A percentile compares a stretch with the other conserved stretches of the same genome.
These are phyloP conservation scores for Cryptococcus sp. DNA, from an alignment of 1,284 basidiomycete species.

Conservation along the genomic window DNA sequence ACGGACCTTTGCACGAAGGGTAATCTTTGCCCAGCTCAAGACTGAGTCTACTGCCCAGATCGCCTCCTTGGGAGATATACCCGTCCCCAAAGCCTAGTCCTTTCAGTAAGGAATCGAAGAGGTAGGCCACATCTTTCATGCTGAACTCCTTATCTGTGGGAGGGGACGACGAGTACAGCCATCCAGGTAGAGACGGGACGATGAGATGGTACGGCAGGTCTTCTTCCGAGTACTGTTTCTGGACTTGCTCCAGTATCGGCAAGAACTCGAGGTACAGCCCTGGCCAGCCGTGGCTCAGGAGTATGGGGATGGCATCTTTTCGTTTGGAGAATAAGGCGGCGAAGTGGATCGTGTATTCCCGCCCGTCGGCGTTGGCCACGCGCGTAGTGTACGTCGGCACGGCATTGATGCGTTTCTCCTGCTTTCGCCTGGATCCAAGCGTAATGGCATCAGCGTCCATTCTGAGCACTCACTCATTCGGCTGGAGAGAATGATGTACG, in stretches of 20 bases:
- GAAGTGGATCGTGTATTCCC: slow-evolving; percentile 40
- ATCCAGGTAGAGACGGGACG: slow-evolving; percentile 43
- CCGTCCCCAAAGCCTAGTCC: slow-evolving; percentile 44
- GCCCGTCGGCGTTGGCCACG: slow-evolving; percentile 23
- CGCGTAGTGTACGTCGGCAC: slow-evolving; percentile 25
- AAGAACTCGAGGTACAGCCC: slow-evolving; percentile 41
- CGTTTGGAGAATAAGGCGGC: slow-evolving; percentile 33
- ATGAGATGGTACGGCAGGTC: slow-evolving; percentile 38
- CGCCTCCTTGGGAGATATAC: slow-evolving; percentile 49
- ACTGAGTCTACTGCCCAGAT: slow-evolving; percentile 39
- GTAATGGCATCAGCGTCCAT: slow-evolving; percentile 1
- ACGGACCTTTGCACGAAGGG: slow-evolving; percentile 34
- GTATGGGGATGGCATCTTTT: slow-evolving; percentile 42
- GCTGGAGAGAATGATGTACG: background rate
- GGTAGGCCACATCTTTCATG: slow-evolving; percentile 32
- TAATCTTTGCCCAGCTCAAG: slow-evolving; percentile 27
- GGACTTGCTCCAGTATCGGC: slow-evolving; percentile 30
- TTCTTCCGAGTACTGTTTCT: slow-evolving; percentile 24
- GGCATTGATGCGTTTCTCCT: slow-evolving; percentile 29
- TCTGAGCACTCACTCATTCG: background rate
- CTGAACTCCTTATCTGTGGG: slow-evolving; percentile 40
- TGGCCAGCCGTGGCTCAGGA: slow-evolving; percentile 49
- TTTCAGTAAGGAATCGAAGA: slow-evolving; percentile 42
- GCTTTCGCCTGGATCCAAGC: slow-evolving; percentile 19
- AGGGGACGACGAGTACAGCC: slow-evolving; percentile 34